Evolutionary conservation across 192 early-diverging fungal species (phyloP).

Genomic region (Entomortierella beljakovae): DNA sequence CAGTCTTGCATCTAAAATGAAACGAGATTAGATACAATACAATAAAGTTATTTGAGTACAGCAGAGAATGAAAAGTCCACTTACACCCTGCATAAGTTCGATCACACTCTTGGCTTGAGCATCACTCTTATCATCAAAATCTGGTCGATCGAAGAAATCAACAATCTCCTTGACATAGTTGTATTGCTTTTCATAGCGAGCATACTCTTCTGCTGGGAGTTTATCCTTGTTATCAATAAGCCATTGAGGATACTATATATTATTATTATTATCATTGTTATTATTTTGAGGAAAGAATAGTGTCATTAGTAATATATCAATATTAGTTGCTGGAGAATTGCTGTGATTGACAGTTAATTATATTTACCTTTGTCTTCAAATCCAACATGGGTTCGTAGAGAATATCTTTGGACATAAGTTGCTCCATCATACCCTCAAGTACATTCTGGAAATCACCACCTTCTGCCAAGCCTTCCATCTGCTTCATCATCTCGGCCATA

Average conservation of each 20-base stretch:
- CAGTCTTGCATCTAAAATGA: constrained; percentile 90
- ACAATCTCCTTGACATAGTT: constrained; percentile 85
- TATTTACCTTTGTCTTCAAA: constrained; percentile 74
- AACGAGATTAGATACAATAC: constrained; percentile 6
- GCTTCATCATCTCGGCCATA: constrained; percentile 85
- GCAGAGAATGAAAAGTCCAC: background rate
- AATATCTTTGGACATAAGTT: constrained; percentile 93
- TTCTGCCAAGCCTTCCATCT: constrained; percentile 83
- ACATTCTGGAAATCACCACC: constrained; percentile 86
- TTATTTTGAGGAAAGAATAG: background rate
- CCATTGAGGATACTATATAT: constrained; percentile 87
- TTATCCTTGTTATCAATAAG: constrained; percentile 82
- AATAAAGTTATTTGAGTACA: no score
- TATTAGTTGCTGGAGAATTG: no score
- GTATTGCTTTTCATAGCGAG: constrained; percentile 84
- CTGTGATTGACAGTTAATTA: no score
- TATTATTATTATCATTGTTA: background rate
- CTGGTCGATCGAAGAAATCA: constrained; percentile 78
- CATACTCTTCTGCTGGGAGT: constrained; percentile 75
- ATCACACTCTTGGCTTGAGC: constrained; percentile 76
- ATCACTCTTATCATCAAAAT: constrained; percentile 76
- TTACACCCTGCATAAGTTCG: constrained; percentile 94
- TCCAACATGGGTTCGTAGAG: constrained; percentile 98
- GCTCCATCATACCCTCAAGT: constrained; percentile 89
- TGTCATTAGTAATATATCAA: no score